Percentiles rank a stretch among this genome's conserved stretches.
Evolutionary conservation across 2,329 filamentous ascomycete genomes (phyloP).

Genomic region (Sordariomycetes sp.): DNA sequence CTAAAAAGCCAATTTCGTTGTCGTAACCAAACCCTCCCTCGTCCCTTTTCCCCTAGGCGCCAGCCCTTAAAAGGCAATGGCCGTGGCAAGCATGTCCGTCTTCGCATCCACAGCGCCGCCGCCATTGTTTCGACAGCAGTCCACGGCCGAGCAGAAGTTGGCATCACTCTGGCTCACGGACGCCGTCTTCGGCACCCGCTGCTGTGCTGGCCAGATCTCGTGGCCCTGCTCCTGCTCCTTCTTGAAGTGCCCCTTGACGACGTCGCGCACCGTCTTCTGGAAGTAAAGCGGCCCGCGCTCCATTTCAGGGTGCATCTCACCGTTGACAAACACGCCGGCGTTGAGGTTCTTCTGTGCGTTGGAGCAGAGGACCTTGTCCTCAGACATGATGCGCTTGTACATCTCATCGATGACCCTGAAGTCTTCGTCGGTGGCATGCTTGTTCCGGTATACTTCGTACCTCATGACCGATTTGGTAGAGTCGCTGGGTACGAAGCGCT

Average conservation of each 20-base stretch:
- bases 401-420: slow-evolving; percentile 46
- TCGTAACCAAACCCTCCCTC: not conserved
- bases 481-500: slow-evolving; percentile 46
- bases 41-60: not conserved
- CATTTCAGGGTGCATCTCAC: slow-evolving; percentile 49
- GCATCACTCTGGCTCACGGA: slow-evolving; percentile 15
- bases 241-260: slow-evolving; percentile 33
- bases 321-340: slow-evolving; percentile 50
- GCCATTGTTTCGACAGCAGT: not conserved
- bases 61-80: not conserved
- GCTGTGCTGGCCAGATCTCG: slow-evolving; percentile 43
- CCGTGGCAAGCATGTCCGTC: not conserved
- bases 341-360: slow-evolving; percentile 50
- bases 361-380: slow-evolving; percentile 53
- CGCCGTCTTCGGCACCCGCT: slow-evolving; percentile 17
- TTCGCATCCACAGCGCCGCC: not conserved
- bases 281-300: slow-evolving; percentile 50
- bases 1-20: no score
- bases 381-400: slow-evolving; percentile 53
- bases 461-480: slow-evolving; percentile 42
- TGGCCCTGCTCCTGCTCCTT: slow-evolving; percentile 29
- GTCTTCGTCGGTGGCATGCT: slow-evolving; percentile 44
- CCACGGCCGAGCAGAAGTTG: slow-evolving; percentile 18
- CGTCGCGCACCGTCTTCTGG: slow-evolving; percentile 38
- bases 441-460: slow-evolving; percentile 55